Evolutionary conservation across 352 stramenopile genomes (phyloP).

Genomic region (Globisporangium radiosum): DNA sequence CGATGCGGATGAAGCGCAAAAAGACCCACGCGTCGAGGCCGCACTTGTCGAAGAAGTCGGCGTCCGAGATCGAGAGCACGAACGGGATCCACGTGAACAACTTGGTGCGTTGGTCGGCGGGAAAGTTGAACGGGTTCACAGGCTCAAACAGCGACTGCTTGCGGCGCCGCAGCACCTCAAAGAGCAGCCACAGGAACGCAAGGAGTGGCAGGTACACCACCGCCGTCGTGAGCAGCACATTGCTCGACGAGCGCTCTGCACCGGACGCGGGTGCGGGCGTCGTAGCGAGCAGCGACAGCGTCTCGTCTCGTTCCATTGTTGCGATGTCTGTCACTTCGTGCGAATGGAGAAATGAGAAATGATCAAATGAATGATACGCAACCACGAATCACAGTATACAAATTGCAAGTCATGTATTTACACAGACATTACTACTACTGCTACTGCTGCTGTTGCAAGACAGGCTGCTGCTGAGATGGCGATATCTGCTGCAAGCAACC

Average conservation of each 20-base stretch:
- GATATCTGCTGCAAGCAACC: no score
- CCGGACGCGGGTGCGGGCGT: slow-evolving; percentile 8
- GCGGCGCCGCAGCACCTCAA: slow-evolving; percentile 49
- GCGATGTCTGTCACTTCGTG: no score
- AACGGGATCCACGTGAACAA: slow-evolving; percentile 59
- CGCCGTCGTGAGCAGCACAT: slow-evolving; percentile 55
- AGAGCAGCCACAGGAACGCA: slow-evolving; percentile 41
- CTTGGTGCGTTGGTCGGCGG: slow-evolving; percentile 18
- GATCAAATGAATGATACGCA: no score
- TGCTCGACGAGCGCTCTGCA: slow-evolving; percentile 23
- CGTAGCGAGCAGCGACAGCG: neutral
- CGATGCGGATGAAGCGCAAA: slow-evolving; percentile 66
- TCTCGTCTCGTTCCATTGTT: slow-evolving; percentile 9
- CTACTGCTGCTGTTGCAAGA: no score
- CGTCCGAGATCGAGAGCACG: slow-evolving; percentile 47
- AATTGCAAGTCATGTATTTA: no score
- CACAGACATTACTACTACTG: no score
- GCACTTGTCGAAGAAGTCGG: slow-evolving; percentile 49
- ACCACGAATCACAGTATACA: no score
- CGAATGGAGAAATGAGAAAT: no score
- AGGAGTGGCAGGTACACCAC: slow-evolving; percentile 62
- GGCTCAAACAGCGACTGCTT: slow-evolving; percentile 37
- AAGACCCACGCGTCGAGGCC: slow-evolving; percentile 71
- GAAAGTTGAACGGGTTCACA: slow-evolving; percentile 38
- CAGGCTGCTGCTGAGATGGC: no score